Percentiles rank a stretch among this genome's conserved stretches.
Conservation (phyloP, 306 rosid species). For the Betula pendula region DNA sequence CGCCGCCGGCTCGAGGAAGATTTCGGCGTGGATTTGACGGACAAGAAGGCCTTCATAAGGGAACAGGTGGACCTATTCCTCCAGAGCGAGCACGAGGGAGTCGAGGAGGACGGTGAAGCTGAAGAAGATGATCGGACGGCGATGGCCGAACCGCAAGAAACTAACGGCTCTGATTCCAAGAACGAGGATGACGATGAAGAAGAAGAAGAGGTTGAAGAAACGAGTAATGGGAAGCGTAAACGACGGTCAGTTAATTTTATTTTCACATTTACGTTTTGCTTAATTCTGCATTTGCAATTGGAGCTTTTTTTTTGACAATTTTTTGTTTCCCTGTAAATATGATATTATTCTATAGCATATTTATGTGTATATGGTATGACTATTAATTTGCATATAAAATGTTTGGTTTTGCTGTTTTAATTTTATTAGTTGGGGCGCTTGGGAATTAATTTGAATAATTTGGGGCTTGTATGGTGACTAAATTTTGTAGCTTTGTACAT, state of each 20-base stretch:
- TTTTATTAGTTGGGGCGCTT: background rate
- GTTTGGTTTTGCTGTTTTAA: background rate
- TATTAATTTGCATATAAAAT: background rate
- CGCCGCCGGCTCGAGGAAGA: constrained; percentile 73
- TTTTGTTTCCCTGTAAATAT: background rate
- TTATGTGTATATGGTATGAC: background rate
- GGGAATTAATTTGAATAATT: constrained; percentile 19
- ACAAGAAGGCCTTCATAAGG: constrained; percentile 63
- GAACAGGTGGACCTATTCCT: constrained; percentile 77
- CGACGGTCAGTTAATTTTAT: constrained; percentile 44
- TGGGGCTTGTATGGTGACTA: constrained; percentile 30
- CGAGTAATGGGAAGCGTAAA: constrained; percentile 43
- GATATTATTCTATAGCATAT: background rate
- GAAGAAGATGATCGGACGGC: constrained; percentile 16
- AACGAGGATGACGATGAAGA: constrained; percentile 34
- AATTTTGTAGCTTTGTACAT: constrained; percentile 15
- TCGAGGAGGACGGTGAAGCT: constrained; percentile 19
- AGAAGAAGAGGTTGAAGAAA: constrained; percentile 31
- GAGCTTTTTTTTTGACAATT: background rate
- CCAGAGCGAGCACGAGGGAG: constrained; percentile 40
- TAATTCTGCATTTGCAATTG: background rate
- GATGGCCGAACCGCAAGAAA: constrained; percentile 31
- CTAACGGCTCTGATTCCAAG: constrained; percentile 33
- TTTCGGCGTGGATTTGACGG: constrained; percentile 67
- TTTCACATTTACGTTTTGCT: constrained; percentile 12